These are phyloP conservation scores for Aspergillus fischeri DNA, from an alignment of 2,329 filamentous ascomycete genomes.

Conservation along the genomic window DNA sequence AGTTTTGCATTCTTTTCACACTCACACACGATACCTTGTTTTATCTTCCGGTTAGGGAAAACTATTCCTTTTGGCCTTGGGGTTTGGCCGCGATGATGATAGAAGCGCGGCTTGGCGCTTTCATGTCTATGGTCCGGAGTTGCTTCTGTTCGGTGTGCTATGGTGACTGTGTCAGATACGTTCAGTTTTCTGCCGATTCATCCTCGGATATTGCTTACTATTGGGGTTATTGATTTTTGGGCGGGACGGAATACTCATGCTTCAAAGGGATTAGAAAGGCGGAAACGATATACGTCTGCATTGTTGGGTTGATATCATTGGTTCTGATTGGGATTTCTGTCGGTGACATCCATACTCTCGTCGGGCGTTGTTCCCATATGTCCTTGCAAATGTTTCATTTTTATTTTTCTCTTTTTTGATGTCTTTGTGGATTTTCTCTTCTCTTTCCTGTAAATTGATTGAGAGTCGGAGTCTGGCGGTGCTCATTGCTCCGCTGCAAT, in stretches of 20 bases:
- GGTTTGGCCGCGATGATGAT: conserved; percentile 36
- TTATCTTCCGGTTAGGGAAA: conserved; percentile 35
- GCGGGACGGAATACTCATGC: conserved; percentile 32
- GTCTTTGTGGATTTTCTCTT: conserved; percentile 19
- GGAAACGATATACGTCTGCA: conserved; percentile 45
- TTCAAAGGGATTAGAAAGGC: conserved; percentile 40
- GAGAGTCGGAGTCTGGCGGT: conserved; percentile 29
- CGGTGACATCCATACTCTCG: conserved; percentile 3
- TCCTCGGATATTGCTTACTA: conserved; percentile 26
- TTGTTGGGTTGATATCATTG: conserved; percentile 34
- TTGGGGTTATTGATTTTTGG: conserved; percentile 23
- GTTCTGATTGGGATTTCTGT: conserved; percentile 31
- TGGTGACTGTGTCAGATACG: conserved; percentile 29
- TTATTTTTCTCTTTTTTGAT: conserved; percentile 13
- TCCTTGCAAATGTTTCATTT: conserved; percentile 14
- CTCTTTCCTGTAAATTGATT: conserved; percentile 33
- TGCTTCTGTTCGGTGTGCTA: conserved; percentile 27
- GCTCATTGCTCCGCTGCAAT: conserved; percentile 28
- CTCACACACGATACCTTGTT: conserved; percentile 33
- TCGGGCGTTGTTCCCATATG: not conserved
- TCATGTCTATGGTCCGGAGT: conserved; percentile 36
- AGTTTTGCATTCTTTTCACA: conserved; percentile 26
- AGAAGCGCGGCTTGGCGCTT: conserved; percentile 33
- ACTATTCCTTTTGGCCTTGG: conserved; percentile 26
- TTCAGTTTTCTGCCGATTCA: conserved; percentile 24